Evolutionary conservation across 116 monocot genomes (phyloP).

Genomic region (Cymodocea nodosa): DNA sequence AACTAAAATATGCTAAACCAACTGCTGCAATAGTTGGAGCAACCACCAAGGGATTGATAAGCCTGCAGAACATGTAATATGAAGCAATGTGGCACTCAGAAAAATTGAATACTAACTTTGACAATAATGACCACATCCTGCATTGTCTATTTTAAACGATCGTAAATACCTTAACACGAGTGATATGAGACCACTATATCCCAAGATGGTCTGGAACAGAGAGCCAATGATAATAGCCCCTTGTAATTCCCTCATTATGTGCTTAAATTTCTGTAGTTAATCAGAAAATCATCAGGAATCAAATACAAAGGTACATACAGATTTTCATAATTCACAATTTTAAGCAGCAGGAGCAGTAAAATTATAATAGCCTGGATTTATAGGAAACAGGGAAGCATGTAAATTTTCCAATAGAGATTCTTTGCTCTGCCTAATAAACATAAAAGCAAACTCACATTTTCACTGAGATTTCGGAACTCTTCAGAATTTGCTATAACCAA

Average conservation of each 20-base stretch:
- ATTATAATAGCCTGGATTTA: not conserved
- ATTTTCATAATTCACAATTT: not conserved
- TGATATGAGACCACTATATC: conserved; percentile 96
- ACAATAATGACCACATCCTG: not conserved
- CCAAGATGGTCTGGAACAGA: conserved; percentile 72
- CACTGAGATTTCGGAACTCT: conserved; percentile 92
- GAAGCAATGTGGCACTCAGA: not conserved
- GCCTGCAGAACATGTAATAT: conserved; percentile 30
- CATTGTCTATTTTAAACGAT: not conserved
- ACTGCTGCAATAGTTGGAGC: conserved; percentile 89
- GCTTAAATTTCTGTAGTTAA: conserved; percentile 81
- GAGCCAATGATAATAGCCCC: conserved; percentile 93
- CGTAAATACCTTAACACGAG: conserved; percentile 67
- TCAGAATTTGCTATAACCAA: conserved; percentile 85
- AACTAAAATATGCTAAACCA: conserved; percentile 94
- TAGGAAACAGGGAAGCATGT: not conserved
- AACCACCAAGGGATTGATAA: conserved; percentile 96
- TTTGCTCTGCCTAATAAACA: not conserved
- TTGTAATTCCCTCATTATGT: conserved; percentile 96
- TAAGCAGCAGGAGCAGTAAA: not conserved
- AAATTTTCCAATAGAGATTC: not conserved
- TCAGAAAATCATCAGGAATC: not conserved
- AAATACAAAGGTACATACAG: conserved; percentile 11
- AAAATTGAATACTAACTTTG: not conserved
- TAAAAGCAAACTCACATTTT: conserved; percentile 53